phyloP scores from a whole-genome alignment of 1,284 basidiomycete species.

The Ganoderma boninense region DNA sequence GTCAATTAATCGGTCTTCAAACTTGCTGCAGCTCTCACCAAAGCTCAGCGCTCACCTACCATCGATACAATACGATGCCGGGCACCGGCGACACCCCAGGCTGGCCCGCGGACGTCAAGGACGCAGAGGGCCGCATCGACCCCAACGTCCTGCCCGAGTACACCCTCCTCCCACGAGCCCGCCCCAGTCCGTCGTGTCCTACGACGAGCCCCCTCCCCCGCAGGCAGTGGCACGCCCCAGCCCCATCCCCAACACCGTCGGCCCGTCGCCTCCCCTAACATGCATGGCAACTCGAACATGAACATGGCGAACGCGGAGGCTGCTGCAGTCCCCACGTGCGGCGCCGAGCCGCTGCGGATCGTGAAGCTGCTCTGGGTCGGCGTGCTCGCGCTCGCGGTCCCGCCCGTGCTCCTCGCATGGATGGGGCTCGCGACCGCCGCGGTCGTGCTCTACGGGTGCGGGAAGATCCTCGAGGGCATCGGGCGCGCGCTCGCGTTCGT shows the following conservation, averaged over 20 bases:
- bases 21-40: background rate
- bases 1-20: no score
- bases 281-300: no score
- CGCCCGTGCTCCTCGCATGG: constrained; percentile 16
- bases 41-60: no score
- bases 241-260: background rate
- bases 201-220: background rate
- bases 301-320: no score
- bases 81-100: background rate
- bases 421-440: constrained; percentile 16
- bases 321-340: background rate
- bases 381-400: constrained; percentile 21
- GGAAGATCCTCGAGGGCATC: constrained; percentile 27
- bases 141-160: constrained; percentile 22
- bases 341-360: constrained; percentile 15
- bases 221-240: no score
- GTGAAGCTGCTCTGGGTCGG: constrained; percentile 15
- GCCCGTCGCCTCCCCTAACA: background rate
- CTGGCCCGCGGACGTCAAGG: constrained; percentile 18
- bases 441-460: constrained; percentile 24
- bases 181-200: background rate
- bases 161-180: constrained; percentile 24
- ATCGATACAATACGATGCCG: background rate
- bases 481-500: constrained; percentile 22
- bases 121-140: constrained; percentile 1